Base-by-base conservation (phyloP, 2,329 filamentous ascomycete genomes). In the Sphaerulina musiva region DNA sequence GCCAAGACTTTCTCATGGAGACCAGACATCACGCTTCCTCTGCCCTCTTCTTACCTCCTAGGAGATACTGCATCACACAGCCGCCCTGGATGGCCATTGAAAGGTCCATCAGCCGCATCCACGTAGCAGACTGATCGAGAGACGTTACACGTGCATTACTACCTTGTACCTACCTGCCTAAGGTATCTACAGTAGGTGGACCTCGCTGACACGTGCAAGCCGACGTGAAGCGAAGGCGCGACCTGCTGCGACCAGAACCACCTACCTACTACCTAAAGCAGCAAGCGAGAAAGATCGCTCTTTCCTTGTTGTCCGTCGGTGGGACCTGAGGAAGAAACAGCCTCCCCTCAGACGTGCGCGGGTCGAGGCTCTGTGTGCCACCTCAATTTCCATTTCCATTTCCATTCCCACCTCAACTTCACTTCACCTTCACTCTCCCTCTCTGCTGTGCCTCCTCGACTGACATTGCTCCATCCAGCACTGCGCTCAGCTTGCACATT, bases 1-100 rank as follows among this genome's bases (percentile, higher is more conserved):
- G 54, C 49, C 49, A 36, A 46, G 39, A 39, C 31, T 29, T 20
- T 34, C 46, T 49, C 54, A 56, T 53, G 54, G 26, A 29, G 26
- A 20, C 26, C 6, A 7, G 3, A 29, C 26, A 29, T 29, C 26
- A 29, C 26, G 1, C 26, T 7, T 29, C 26, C 6, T 7, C 26
- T 29, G 26, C 1, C 26, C 26, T 29, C 26, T 4, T 29, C 26
- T 29, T n/a, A 20, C 12, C 10, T n/a, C 6, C 12, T 38, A 17
- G 14, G 14, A 17, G 14, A 17, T 1, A 4, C 34, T 38, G 10
- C 34, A 38, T 3, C 34, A 38, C 34, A 38, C 10, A 11, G 34
- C 34, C 34, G 34, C 10, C 34, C 34, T 10, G 3, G 34, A 38
- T 11, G 34, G 34, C 34, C 34, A 38, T n/a, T 9, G 34, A 38